Conservation (phyloP, 208 protist species). For the Angomonas deanei region DNA sequence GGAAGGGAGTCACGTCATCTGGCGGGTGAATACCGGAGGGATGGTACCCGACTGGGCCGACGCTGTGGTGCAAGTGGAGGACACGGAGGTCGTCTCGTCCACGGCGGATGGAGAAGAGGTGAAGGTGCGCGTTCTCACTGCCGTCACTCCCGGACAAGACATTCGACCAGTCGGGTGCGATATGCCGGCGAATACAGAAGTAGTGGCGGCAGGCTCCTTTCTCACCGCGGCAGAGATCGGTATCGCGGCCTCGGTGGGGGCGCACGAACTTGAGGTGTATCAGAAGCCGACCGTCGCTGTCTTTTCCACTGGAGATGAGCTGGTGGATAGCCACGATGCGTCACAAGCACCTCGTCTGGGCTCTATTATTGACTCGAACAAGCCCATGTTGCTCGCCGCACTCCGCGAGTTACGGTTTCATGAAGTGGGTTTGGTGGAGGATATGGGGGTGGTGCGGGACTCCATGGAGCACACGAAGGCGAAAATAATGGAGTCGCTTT, state of each 20-base stretch:
- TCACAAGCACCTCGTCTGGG: not conserved
- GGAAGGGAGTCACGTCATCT: not conserved
- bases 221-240: not conserved
- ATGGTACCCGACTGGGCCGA: slow-evolving; percentile 1
- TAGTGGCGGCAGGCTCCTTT: not conserved
- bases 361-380: not conserved
- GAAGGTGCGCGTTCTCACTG: not conserved
- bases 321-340: not conserved
- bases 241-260: not conserved
- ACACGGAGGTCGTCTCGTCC: not conserved
- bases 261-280: not conserved
- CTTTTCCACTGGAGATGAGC: not conserved
- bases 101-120: not conserved
- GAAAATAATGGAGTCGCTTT: not conserved
- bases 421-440: not conserved
- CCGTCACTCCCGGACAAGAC: not conserved
- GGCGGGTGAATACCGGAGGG: not conserved
- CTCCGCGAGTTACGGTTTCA: not conserved
- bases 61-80: not conserved
- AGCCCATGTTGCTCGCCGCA: slow-evolving; percentile 1
- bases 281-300: not conserved
- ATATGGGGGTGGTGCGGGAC: slow-evolving; percentile 1
- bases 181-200: not conserved
- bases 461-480: not conserved
- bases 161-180: not conserved